Base-by-base conservation (phyloP, 345 rosid genomes). In the Rhizophora apiculata region DNA sequence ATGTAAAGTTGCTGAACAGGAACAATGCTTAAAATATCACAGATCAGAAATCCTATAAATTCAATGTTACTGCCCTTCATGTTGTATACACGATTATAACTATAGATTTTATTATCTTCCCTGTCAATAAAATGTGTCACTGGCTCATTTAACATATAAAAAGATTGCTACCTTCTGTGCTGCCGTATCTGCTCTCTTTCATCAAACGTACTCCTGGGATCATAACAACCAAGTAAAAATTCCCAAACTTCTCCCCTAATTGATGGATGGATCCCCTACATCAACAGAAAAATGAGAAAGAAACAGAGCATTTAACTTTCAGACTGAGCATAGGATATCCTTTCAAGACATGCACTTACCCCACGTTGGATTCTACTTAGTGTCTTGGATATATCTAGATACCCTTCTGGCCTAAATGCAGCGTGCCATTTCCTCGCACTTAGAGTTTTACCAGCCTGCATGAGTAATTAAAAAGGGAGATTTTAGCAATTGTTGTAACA, bases 171-270 rank as follows among this genome's bases (percentile, higher is more conserved):
- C 99, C 99, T 96, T 77, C 97, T 89, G 66, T 56, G 71, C 71
- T 83, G 82, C 56, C 95, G 85, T 63, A 88, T 82, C 78, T 88
- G 81, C 39, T 90, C 96, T 78, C 99, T 86, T 75, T 96, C 98
- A 6, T 85, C 94, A 48, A 85, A 96, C 61, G 98, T 85, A 71
- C 99, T 96, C 78, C 71, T 85, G 72, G 97, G 89, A 73, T 88
- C 95, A 90, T 81, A 96, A 82, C 99, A 96, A 27, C 92, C 93
- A 64, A 96, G 97, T 46, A 96, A 78, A 77, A 96, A 90, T 72
- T 96, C 99, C 99, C 98, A 96, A 20, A 96, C 99, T 88, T 96
- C 99, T 74, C 96, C 99, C 88, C 99, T 90, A 72, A 96, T 96
- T 32, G 90, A 76, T 73, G 99, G 99, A 87, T 96, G 98, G 64